phyloP scores from a whole-genome alignment of 257 asterid species.

The Handroanthus guayacan region DNA sequence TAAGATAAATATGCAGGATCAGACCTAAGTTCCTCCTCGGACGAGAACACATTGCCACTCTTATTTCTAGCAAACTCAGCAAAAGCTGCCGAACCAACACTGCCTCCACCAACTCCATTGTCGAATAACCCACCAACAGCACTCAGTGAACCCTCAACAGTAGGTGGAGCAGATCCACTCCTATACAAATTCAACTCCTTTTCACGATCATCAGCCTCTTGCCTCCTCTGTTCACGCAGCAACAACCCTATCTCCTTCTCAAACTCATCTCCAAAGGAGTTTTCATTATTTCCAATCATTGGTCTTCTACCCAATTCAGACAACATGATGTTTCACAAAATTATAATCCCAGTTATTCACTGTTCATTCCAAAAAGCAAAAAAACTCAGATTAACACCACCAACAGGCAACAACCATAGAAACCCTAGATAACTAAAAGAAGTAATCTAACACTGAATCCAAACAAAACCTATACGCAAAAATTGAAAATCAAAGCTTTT shows the following conservation, averaged over 20 bases:
- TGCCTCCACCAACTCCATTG: conserved; percentile 49
- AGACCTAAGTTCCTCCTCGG: conserved; percentile 97
- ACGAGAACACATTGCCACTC: conserved; percentile 63
- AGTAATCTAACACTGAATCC: conserved; percentile 23
- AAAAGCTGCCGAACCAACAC: conserved; percentile 45
- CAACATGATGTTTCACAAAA: conserved; percentile 54
- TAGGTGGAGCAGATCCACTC: conserved; percentile 99
- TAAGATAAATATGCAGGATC: conserved; percentile 86
- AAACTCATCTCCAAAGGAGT: conserved; percentile 81
- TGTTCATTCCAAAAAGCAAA: conserved; percentile 38
- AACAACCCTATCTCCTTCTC: conserved; percentile 82
- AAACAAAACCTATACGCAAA: conserved; percentile 37
- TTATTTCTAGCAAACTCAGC: conserved; percentile 60
- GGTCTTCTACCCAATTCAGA: conserved; percentile 84
- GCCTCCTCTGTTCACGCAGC: conserved; percentile 79
- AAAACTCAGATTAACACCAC: conserved; percentile 35
- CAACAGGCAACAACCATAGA: conserved; percentile 37
- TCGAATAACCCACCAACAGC: conserved; percentile 90
- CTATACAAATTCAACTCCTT: conserved; percentile 90
- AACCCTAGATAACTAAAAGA: conserved; percentile 38
- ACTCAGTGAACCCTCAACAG: conserved; percentile 90
- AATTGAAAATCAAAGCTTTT: conserved; percentile 32
- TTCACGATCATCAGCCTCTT: conserved; percentile 81
- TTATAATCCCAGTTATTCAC: conserved; percentile 27
- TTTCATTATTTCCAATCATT: conserved; percentile 70